phyloP scores from a whole-genome alignment of 768 basidiomycete species.

The Galerina sulciceps region DNA sequence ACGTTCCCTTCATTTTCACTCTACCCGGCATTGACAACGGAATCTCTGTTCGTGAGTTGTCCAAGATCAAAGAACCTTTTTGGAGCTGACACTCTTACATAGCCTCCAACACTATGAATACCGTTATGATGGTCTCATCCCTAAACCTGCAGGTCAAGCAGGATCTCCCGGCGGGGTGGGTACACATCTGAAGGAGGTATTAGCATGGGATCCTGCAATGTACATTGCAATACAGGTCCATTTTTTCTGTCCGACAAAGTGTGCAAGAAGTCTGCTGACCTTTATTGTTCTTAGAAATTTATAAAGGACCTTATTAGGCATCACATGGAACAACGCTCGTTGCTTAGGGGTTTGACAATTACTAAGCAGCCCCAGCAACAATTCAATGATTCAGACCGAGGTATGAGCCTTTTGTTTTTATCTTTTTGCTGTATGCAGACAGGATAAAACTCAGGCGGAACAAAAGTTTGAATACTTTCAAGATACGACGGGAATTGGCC shows the following conservation, averaged over 20 bases:
- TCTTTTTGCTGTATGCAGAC: neutral
- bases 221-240: neutral
- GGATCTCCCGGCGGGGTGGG: neutral
- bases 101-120: too few relatives aligned
- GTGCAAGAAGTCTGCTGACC: neutral
- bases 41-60: too few relatives aligned
- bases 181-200: neutral
- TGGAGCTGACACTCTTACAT: too few relatives aligned
- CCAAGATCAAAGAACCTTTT: too few relatives aligned
- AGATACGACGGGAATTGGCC: neutral
- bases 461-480: neutral
- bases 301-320: neutral
- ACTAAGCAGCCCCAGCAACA: neutral
- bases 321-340: neutral
- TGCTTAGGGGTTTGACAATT: neutral
- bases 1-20: too few relatives aligned
- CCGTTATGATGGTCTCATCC: neutral
- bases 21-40: too few relatives aligned
- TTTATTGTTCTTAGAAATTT: neutral
- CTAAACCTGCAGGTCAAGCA: neutral
- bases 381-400: neutral
- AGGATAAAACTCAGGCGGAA: neutral
- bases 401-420: neutral
- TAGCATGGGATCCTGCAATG: neutral
- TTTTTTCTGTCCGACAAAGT: neutral